Evolutionary conservation across 495 filamentous ascomycete species (phyloP).

Genomic region (Annulohypoxylon nitens): DNA sequence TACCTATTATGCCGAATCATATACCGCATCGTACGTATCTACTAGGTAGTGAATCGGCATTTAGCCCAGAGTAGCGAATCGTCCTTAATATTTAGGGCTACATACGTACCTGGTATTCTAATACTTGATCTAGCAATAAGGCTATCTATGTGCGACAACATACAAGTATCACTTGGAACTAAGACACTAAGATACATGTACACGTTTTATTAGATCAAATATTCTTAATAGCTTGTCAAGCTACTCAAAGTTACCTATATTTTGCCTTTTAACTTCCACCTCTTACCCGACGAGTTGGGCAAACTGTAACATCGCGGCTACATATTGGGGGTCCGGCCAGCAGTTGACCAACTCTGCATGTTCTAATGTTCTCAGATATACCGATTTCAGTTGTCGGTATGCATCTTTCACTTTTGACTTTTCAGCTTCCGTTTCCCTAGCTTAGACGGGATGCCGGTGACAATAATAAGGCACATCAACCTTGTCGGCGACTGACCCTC

Average conservation of each 20-base stretch:
- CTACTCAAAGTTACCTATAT: slow-evolving; percentile 29
- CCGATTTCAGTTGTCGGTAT: slow-evolving; percentile 2
- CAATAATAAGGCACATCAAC: slow-evolving; percentile 18
- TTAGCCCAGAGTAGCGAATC: slow-evolving; percentile 30
- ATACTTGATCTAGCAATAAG: slow-evolving; percentile 12
- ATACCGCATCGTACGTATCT: slow-evolving; percentile 19
- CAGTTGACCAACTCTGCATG: not conserved
- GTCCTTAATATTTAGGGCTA: slow-evolving; percentile 20
- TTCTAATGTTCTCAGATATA: not conserved
- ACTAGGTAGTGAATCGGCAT: slow-evolving; percentile 1
- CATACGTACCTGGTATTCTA: slow-evolving; percentile 2
- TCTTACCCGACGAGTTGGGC: slow-evolving; percentile 36
- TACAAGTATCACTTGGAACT: slow-evolving; percentile 13
- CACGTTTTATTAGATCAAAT: slow-evolving; percentile 1
- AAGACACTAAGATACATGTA: slow-evolving; percentile 2
- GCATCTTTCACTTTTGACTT: not conserved
- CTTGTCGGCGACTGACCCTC: slow-evolving; percentile 24
- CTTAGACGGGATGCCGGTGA: slow-evolving; percentile 26
- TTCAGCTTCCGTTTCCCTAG: not conserved
- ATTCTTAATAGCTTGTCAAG: slow-evolving; percentile 9
- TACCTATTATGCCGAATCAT: slow-evolving; percentile 38
- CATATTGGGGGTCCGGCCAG: slow-evolving; percentile 39
- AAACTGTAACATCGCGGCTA: slow-evolving; percentile 34
- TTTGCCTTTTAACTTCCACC: slow-evolving; percentile 1
- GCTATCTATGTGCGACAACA: slow-evolving; percentile 31